phyloP scores from a whole-genome alignment of 2,329 filamentous ascomycete species.

The Trichoderma lentiforme region DNA sequence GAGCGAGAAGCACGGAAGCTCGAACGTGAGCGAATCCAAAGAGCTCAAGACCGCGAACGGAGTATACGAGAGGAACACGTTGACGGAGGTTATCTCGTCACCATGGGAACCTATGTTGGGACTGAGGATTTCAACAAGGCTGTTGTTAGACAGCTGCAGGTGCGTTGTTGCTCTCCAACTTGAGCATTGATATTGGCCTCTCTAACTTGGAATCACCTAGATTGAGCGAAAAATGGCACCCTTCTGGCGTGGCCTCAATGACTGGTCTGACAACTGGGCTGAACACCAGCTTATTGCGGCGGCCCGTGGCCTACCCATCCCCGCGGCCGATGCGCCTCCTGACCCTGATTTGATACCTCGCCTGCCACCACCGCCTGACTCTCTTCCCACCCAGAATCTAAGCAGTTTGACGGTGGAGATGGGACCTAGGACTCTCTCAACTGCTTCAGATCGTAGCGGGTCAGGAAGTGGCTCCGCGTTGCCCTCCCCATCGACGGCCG shows the following conservation, averaged over 20 bases:
- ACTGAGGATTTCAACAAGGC: constrained; percentile 90
- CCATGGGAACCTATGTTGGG: constrained; percentile 88
- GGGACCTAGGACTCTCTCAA: constrained; percentile 70
- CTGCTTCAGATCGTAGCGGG: constrained; percentile 66
- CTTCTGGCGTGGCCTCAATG: constrained; percentile 91
- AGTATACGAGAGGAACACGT: constrained; percentile 91
- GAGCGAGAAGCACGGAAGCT: constrained; percentile 83
- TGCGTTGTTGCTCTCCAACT: constrained; percentile 39
- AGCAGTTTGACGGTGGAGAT: constrained; percentile 78
- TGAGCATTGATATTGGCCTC: background rate
- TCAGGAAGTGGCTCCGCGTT: constrained; percentile 57
- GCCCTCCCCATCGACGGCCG: constrained; percentile 49
- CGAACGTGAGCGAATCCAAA: constrained; percentile 72
- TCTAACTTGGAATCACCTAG: constrained; percentile 44
- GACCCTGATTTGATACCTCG: constrained; percentile 59
- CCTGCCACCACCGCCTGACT: constrained; percentile 44
- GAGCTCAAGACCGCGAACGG: constrained; percentile 80
- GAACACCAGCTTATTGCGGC: constrained; percentile 94
- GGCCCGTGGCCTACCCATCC: constrained; percentile 78
- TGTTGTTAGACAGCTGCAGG: constrained; percentile 85
- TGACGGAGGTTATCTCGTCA: constrained; percentile 92
- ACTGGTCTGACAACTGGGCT: constrained; percentile 84
- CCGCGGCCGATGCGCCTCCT: constrained; percentile 77
- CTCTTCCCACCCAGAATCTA: constrained; percentile 53
- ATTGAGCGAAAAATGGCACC: constrained; percentile 90